These are phyloP conservation scores for Nicotiana benthamiana DNA, from an alignment of 257 asterid species.

Conservation along the genomic window DNA sequence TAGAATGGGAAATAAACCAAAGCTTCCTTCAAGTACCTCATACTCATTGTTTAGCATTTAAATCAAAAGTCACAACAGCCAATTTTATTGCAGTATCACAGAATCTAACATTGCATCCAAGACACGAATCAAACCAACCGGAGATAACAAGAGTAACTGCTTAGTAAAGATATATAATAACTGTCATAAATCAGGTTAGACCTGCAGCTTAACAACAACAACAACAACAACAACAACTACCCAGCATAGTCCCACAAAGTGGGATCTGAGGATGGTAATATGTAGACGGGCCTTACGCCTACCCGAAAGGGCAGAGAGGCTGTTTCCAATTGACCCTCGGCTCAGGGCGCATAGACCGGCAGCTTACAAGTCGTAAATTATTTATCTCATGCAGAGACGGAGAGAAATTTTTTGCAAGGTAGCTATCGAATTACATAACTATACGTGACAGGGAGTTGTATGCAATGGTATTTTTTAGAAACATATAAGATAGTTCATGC, in stretches of 20 bases:
- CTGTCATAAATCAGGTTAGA: neutral
- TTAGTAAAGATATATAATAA: neutral
- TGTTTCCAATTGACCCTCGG: no score
- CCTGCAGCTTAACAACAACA: constrained; percentile 3
- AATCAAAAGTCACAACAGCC: neutral
- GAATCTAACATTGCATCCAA: neutral
- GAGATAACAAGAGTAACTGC: neutral
- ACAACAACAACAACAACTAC: no score
- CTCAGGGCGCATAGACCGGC: no score
- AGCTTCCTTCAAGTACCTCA: neutral
- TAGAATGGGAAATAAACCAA: neutral
- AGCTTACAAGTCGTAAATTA: neutral
- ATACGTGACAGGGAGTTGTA: neutral
- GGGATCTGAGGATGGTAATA: no score
- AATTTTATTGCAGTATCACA: neutral
- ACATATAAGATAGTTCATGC: neutral
- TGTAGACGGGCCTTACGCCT: no score
- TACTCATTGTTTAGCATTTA: neutral
- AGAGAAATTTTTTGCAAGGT: neutral
- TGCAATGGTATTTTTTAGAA: neutral
- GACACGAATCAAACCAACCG: neutral
- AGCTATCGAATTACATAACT: neutral
- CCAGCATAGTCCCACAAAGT: no score
- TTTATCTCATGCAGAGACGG: neutral
- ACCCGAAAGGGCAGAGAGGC: no score